Percentiles rank a stretch among this genome's conserved stretches.
Conservation (phyloP, 805 yeast species). For the Ogataea corticis region DNA sequence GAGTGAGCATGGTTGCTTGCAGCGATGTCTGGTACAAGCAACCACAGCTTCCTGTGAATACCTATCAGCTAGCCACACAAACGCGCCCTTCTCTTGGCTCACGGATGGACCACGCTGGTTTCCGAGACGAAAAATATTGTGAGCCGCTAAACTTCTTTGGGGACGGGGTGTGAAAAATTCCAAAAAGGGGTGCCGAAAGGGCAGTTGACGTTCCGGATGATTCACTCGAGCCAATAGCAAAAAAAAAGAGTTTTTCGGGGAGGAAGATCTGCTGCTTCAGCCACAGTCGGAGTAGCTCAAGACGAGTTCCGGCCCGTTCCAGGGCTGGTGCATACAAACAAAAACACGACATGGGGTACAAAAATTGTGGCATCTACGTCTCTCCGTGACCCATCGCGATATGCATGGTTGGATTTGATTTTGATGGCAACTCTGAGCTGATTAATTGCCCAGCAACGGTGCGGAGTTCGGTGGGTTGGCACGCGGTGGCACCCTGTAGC, state of each 20-base stretch:
- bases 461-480: neutral
- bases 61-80: too few species aligned
- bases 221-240: neutral
- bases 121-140: neutral
- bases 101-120: neutral
- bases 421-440: neutral
- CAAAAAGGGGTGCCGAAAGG: neutral
- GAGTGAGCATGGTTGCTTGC: too few species aligned
- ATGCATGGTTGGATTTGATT: neutral
- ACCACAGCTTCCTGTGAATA: too few species aligned
- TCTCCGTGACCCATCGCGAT: neutral
- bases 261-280: neutral
- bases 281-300: neutral
- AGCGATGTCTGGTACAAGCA: too few species aligned
- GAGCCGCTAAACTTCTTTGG: neutral
- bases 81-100: too few species aligned
- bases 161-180: constrained; percentile 5
- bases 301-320: too few species aligned
- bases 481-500: too few species aligned
- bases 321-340: neutral
- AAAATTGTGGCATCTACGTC: neutral
- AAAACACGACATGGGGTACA: constrained; percentile 5
- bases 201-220: neutral
- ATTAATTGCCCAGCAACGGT: neutral
- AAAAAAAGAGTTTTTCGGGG: neutral